Conservation (phyloP, 2,329 filamentous ascomycete species). For the Hypocrella siamensis region DNA sequence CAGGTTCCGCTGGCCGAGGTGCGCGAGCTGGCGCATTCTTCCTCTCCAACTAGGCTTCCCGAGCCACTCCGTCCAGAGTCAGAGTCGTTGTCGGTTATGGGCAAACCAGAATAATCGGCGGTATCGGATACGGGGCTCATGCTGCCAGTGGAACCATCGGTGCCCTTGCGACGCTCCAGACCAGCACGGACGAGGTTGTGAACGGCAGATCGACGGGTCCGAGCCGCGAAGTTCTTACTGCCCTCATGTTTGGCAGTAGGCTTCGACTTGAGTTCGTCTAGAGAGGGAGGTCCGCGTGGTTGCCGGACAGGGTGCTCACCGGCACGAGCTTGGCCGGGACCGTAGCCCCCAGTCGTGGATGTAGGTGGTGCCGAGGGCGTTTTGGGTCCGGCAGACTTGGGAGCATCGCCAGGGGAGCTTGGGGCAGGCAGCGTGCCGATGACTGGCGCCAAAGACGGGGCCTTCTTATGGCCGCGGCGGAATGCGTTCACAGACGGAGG, state of each 20-base stretch:
- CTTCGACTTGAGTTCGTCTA: constrained; percentile 80
- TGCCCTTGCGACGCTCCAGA: constrained; percentile 67
- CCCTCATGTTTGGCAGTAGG: constrained; percentile 89
- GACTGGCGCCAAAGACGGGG: constrained; percentile 53
- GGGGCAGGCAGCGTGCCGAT: constrained; percentile 31
- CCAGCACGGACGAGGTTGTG: constrained; percentile 85
- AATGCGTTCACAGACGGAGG: constrained; percentile 84
- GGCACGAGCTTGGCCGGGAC: constrained; percentile 80
- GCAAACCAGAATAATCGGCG: constrained; percentile 48
- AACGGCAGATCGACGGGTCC: constrained; percentile 81
- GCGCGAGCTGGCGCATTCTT: constrained; percentile 55
- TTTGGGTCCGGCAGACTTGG: constrained; percentile 55
- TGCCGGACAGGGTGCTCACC: constrained; percentile 91
- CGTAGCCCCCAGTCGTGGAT: constrained; percentile 72
- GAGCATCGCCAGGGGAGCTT: constrained; percentile 23
- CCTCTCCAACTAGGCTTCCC: constrained; percentile 64
- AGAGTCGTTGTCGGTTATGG: constrained; percentile 58
- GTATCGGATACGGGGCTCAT: constrained; percentile 84
- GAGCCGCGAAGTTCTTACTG: constrained; percentile 92
- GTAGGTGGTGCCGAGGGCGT: constrained; percentile 67
- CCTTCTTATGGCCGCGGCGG: constrained; percentile 88
- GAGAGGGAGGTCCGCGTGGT: constrained; percentile 76
- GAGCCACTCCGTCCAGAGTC: constrained; percentile 58
- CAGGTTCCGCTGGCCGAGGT: constrained; percentile 57
- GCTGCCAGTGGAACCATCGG: constrained; percentile 55